These are phyloP conservation scores for Leccinum incarnatum DNA, from an alignment of 768 basidiomycete genomes.

Conservation along the genomic window DNA sequence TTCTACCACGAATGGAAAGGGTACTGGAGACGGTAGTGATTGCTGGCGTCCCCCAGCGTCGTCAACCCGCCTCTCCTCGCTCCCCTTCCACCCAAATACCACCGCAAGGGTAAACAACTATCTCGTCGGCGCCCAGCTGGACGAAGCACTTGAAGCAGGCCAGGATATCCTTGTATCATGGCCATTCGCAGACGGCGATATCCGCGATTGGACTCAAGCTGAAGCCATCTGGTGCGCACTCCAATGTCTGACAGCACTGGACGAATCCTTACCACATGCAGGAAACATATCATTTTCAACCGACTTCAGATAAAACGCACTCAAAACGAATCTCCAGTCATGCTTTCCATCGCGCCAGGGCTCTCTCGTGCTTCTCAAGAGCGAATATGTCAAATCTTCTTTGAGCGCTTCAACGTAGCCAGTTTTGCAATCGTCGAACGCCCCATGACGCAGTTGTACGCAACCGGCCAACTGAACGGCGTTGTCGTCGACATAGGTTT, in stretches of 20 bases:
- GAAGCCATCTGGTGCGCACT: slow-evolving; percentile 77
- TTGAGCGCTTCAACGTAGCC: slow-evolving; percentile 90
- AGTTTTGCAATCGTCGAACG: slow-evolving; percentile 80
- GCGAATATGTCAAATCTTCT: slow-evolving; percentile 78
- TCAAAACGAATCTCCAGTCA: slow-evolving; percentile 85
- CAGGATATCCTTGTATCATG: slow-evolving; percentile 75
- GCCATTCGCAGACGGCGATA: slow-evolving; percentile 75
- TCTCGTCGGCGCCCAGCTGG: slow-evolving; percentile 75
- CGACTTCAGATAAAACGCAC: slow-evolving; percentile 72
- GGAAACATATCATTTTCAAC: slow-evolving; percentile 83
- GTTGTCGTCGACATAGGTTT: slow-evolving; percentile 81
- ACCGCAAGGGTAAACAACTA: slow-evolving; percentile 69
- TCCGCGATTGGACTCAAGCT: slow-evolving; percentile 79
- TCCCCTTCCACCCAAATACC: slow-evolving; percentile 42
- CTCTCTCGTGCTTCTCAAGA: slow-evolving; percentile 69
- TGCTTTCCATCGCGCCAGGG: slow-evolving; percentile 66
- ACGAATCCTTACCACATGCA: slow-evolving; percentile 32
- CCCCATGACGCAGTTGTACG: slow-evolving; percentile 80
- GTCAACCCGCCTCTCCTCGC: slow-evolving; percentile 46
- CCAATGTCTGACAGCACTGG: not conserved
- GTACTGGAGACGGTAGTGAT: slow-evolving; percentile 14
- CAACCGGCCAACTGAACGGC: slow-evolving; percentile 67
- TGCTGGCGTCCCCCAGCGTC: slow-evolving; percentile 39
- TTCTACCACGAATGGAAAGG: slow-evolving; percentile 23
- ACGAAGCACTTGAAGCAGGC: slow-evolving; percentile 73